phyloP scores from a whole-genome alignment of 495 filamentous ascomycete species.

The Trichoderma asperelloides region DNA sequence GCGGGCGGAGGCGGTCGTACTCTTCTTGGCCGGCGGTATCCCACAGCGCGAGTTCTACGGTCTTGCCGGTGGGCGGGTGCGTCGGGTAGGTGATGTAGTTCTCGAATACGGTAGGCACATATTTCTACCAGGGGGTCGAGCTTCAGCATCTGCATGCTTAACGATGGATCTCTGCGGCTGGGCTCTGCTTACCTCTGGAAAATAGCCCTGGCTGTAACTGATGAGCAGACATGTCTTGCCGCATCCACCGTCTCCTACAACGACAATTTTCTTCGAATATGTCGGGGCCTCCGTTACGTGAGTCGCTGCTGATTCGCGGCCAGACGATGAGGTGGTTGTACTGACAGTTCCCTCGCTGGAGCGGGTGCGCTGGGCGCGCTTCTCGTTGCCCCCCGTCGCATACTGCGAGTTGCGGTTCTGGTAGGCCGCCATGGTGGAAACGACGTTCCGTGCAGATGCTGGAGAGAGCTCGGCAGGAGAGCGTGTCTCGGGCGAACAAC shows the following conservation, averaged over 20 bases:
- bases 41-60: constrained; percentile 92
- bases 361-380: constrained; percentile 28
- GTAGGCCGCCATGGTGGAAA: constrained; percentile 31
- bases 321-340: constrained; percentile 54
- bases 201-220: constrained; percentile 95
- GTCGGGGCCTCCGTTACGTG: constrained; percentile 81
- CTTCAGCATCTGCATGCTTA: constrained; percentile 8
- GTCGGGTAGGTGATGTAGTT: constrained; percentile 97
- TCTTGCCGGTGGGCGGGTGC: constrained; percentile 80
- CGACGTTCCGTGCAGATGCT: neutral
- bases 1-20: constrained; percentile 88
- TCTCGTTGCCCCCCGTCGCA: constrained; percentile 20
- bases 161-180: neutral
- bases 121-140: constrained; percentile 62
- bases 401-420: constrained; percentile 40
- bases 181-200: constrained; percentile 70
- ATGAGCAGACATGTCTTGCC: constrained; percentile 98
- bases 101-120: constrained; percentile 97
- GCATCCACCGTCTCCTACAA: constrained; percentile 95
- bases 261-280: constrained; percentile 98
- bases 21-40: constrained; percentile 98
- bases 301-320: constrained; percentile 66
- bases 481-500: constrained; percentile 13
- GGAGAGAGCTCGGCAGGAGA: neutral
- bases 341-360: constrained; percentile 70